A percentile compares a stretch with the other conserved stretches of the same genome.
Conservation (phyloP, 2,329 filamentous ascomycete genomes). For the Leptographium wingfieldii region DNA sequence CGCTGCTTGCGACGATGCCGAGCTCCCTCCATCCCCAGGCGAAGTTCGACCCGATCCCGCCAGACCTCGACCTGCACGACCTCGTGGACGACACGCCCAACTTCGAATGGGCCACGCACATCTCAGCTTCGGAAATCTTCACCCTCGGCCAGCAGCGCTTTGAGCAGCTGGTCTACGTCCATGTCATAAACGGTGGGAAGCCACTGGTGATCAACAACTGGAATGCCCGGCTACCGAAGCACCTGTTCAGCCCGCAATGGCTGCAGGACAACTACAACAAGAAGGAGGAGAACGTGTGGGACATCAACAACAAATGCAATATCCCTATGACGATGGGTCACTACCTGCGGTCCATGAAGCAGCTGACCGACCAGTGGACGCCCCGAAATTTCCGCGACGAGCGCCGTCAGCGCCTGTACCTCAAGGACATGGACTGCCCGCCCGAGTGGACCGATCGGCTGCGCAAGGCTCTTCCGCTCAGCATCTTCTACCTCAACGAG, state of each 20-base stretch:
- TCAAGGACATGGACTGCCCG: constrained; percentile 96
- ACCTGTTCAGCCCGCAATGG: constrained; percentile 73
- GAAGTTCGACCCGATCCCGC: constrained; percentile 83
- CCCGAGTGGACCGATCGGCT: constrained; percentile 73
- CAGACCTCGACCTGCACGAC: constrained; percentile 63
- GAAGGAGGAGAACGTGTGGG: constrained; percentile 74
- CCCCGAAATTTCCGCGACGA: constrained; percentile 65
- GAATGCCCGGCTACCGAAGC: constrained; percentile 58
- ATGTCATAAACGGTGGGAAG: constrained; percentile 75
- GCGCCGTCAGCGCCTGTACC: constrained; percentile 72
- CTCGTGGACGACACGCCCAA: constrained; percentile 71
- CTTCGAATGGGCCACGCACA: constrained; percentile 75
- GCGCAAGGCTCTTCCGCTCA: constrained; percentile 62
- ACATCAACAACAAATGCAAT: constrained; percentile 59
- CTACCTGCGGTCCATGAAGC: constrained; percentile 77
- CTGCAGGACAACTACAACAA: constrained; percentile 65
- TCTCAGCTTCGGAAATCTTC: constrained; percentile 67
- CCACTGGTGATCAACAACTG: constrained; percentile 88
- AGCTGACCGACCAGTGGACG: constrained; percentile 72
- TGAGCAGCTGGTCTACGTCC: constrained; percentile 69
- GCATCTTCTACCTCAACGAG: constrained; percentile 84
- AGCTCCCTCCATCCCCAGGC: constrained; percentile 63
- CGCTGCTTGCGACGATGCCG: constrained; percentile 47
- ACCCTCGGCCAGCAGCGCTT: constrained; percentile 66
- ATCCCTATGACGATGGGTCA: constrained; percentile 80